Percentiles rank a stretch among this genome's conserved stretches.
These are phyloP conservation scores for Dendryphion nanum DNA, from an alignment of 2,329 filamentous ascomycete species.

Conservation along the genomic window DNA sequence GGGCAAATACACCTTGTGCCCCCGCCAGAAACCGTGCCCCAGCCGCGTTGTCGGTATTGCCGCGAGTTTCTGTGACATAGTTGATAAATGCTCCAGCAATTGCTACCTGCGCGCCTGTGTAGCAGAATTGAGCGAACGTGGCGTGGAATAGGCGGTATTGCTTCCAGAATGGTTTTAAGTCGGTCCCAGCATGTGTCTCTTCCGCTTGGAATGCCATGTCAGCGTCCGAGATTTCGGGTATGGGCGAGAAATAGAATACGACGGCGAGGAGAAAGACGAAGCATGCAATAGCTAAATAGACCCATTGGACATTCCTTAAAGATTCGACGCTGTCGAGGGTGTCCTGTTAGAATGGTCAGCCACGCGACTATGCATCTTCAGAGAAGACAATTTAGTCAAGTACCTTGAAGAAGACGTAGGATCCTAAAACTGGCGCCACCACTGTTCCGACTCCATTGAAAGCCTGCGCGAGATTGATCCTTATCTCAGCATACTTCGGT, in stretches of 20 bases:
- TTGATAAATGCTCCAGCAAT: conserved; percentile 40
- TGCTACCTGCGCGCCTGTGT: conserved; percentile 70
- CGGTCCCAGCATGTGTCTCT: conserved; percentile 32
- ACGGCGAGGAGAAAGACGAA: conserved; percentile 58
- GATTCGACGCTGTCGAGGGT: conserved; percentile 50
- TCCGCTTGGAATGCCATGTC: conserved; percentile 58
- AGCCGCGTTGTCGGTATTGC: conserved; percentile 44
- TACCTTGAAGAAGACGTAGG: conserved; percentile 62
- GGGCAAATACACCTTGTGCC: conserved; percentile 69
- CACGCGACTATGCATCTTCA: too few species aligned
- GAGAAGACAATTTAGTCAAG: too few species aligned
- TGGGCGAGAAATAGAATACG: conserved; percentile 58
- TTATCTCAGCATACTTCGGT: conserved; percentile 57
- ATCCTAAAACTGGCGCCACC: conserved; percentile 58
- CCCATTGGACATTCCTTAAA: conserved; percentile 62
- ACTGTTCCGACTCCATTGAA: conserved; percentile 60
- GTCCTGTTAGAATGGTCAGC: too few species aligned
- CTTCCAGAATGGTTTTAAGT: conserved; percentile 53
- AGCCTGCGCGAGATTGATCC: conserved; percentile 59
- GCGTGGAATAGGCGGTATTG: conserved; percentile 75
- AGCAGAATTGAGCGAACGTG: conserved; percentile 74
- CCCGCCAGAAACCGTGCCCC: conserved; percentile 70
- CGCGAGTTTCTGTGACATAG: conserved; percentile 47
- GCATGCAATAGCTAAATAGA: conserved; percentile 61
- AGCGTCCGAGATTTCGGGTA: conserved; percentile 59